phyloP scores from a whole-genome alignment of 345 rosid genomes.

The Acer negundo region DNA sequence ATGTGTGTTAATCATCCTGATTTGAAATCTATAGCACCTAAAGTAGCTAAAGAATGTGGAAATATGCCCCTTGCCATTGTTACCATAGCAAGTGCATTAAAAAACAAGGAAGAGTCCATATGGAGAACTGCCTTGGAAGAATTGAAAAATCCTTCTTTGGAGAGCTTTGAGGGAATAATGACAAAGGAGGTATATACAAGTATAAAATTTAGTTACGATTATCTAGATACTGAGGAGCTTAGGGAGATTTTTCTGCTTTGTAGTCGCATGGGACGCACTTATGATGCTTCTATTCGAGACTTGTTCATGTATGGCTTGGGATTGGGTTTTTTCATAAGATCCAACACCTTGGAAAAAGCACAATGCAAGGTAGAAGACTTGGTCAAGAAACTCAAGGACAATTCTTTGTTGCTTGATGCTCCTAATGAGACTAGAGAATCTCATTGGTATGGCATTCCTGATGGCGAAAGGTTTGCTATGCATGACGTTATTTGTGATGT shows the following conservation, averaged over 20 bases:
- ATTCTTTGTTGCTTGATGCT: constrained; percentile 8
- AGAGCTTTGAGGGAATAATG: background rate
- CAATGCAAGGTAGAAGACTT: background rate
- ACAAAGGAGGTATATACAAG: background rate
- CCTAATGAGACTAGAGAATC: too few species aligned
- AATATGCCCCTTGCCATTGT: constrained; percentile 16
- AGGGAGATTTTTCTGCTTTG: constrained; percentile 19
- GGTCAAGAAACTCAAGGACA: constrained; percentile 3
- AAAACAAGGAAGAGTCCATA: background rate
- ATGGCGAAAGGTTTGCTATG: background rate
- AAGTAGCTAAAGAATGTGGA: constrained; percentile 6
- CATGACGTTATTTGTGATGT: constrained; percentile 19
- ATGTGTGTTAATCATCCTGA: background rate
- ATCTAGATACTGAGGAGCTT: background rate
- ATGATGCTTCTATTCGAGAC: background rate
- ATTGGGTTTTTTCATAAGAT: constrained; percentile 3
- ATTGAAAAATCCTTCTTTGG: background rate
- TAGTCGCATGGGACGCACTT: background rate
- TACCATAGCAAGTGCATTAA: constrained; percentile 2
- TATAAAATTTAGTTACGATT: background rate
- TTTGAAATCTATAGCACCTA: background rate
- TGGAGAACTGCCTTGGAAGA: constrained; percentile 1
- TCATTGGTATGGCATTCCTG: background rate
- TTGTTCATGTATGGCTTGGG: constrained; percentile 23
- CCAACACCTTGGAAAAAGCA: constrained; percentile 14